Conservation (phyloP, 179 eudicot genomes). For the Pouteria campechiana region DNA sequence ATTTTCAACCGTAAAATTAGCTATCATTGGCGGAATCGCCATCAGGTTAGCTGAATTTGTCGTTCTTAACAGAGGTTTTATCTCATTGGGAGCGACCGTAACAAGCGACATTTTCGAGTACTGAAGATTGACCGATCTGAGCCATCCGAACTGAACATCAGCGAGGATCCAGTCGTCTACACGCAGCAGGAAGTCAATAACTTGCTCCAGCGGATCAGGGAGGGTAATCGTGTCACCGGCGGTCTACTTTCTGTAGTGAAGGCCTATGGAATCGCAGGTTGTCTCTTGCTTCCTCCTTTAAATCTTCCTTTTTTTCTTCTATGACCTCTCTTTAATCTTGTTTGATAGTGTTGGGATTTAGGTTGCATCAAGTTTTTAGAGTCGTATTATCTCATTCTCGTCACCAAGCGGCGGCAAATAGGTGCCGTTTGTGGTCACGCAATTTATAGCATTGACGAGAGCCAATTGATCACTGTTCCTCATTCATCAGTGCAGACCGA, state of each 20-base stretch:
- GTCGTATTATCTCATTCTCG: conserved; percentile 73
- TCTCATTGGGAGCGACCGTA: conserved; percentile 81
- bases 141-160: conserved; percentile 70
- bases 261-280: conserved; percentile 85
- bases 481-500: conserved; percentile 84
- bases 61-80: conserved; percentile 56
- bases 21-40: background rate
- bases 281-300: background rate
- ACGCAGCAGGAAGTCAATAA: conserved; percentile 73
- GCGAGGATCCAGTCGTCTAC: conserved; percentile 94
- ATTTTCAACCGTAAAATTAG: background rate
- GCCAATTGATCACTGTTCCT: conserved; percentile 77
- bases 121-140: conserved; percentile 88
- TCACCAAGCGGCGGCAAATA: conserved; percentile 77
- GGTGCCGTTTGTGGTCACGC: conserved; percentile 95
- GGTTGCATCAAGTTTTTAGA: conserved; percentile 90
- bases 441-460: conserved; percentile 81
- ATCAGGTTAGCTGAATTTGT: background rate
- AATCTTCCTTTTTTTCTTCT: background rate
- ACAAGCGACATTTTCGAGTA: conserved; percentile 67
- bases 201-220: conserved; percentile 74
- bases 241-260: conserved; percentile 70
- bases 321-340: background rate
- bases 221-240: conserved; percentile 92
- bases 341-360: conserved; percentile 3